Evolutionary conservation across 768 basidiomycete genomes (phyloP), one percentile per base, ranked within the genome.

Genomic region (Serendipita indica): DNA sequence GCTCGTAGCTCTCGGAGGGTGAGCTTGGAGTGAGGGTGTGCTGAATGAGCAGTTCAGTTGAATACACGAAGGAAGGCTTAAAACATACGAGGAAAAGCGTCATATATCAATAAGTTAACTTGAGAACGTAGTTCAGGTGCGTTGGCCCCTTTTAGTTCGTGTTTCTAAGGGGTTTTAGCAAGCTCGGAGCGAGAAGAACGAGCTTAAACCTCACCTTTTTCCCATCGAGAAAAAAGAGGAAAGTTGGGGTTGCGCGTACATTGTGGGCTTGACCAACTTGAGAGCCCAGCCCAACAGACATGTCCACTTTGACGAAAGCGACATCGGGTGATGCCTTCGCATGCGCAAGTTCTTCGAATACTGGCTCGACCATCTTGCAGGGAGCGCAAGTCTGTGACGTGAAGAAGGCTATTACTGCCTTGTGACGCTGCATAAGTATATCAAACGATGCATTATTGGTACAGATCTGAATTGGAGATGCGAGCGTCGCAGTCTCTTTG

Each of bases 261-360:
- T 77, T 74, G 72, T 78, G 86, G 67, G 82, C 73, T 1, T 69
- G 61, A 0, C 84, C 86, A 14, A 94, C 70, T 57, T 72, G 72
- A 2, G 69, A 65, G 0, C 85, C 84, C 69, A 79, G 69, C 0
- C 85, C 86, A 12, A 85, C 77, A 3, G 76, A 79, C 63, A 89
- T 72, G 70, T 97, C 93, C 33, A 96, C 79, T 69, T 89, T 89
- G 2, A 84, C 80, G 64, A 96, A 97, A 2, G 78, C 86, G 20
- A 84, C 78, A 2, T 79, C 79, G n/a, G 65, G 71, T 62, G 68
- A 67, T 39, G 62, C 68, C 65, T 84, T 85, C 64, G 78, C 78
- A 60, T 75, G 75, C 3, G 91, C 84, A 14, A 94, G 74, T 3
- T 80, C 72, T 64, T 92, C 87, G 62, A 92, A 93, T 1, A 81